A percentile compares a stretch with the other conserved stretches of the same genome.
phyloP scores from a whole-genome alignment of 495 filamentous ascomycete genomes.

The Neurospora pannonica region DNA sequence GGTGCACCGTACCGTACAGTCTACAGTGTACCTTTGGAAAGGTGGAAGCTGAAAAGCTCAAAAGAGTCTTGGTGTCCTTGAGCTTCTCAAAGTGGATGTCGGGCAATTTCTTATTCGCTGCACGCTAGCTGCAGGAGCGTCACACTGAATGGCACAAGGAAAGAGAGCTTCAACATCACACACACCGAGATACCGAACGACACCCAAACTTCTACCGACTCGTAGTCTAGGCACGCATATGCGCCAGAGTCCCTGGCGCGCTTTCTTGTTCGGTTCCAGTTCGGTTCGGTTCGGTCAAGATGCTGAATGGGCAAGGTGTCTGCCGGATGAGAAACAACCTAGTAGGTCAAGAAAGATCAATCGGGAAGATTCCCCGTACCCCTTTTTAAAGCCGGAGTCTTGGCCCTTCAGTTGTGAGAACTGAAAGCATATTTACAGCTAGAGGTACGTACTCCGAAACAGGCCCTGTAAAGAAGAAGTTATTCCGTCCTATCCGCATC shows the following conservation, averaged over 20 bases:
- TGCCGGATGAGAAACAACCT: background rate
- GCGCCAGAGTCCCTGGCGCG: background rate
- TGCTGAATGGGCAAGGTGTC: background rate
- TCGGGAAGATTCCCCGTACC: background rate
- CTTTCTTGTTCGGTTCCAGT: background rate
- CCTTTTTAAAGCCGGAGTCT: background rate
- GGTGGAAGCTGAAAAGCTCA: background rate
- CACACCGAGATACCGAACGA: background rate
- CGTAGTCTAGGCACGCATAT: background rate
- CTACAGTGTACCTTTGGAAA: background rate
- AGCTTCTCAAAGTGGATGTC: constrained; percentile 24
- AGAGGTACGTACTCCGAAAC: background rate
- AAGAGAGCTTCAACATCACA: background rate
- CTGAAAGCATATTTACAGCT: too few species aligned
- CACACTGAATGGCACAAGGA: constrained; percentile 3
- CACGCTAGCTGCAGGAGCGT: constrained; percentile 11
- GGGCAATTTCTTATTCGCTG: constrained; percentile 30
- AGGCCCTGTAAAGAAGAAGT: background rate
- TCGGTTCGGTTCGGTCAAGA: background rate
- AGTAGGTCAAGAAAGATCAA: background rate
- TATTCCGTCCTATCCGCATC: background rate
- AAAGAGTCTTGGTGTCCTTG: background rate
- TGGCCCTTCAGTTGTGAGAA: background rate
- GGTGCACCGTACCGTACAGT: background rate
- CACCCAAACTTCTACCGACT: background rate